Evolutionary conservation across 768 basidiomycete species (phyloP), one percentile per base, ranked within the genome.

Genomic region (Kwoniella sp.): DNA sequence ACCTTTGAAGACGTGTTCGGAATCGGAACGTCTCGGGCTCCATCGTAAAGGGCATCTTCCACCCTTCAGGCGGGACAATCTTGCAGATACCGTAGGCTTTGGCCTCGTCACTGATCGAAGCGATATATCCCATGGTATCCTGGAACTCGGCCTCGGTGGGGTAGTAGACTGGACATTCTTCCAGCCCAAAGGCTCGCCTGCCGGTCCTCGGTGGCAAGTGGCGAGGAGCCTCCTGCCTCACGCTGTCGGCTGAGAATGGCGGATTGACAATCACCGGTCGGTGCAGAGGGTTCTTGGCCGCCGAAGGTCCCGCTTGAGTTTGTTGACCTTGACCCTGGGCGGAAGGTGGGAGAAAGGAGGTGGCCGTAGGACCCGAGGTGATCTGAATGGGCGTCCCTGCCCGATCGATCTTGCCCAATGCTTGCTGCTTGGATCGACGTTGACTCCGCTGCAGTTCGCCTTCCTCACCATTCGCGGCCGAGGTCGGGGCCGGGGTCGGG

Each of bases 21-120:
- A 99, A 99, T 42, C 89, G 87, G 77, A 95, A 96, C 52, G 80
- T 80, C 82, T 91, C 88, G 15, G 89, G 89, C 71, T 96, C 85
- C 38, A 92, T 88, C 10, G 89, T 85, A 70, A 95, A 98, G 7
- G 93, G 89, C 84, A 95, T 93, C 63, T 86, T 82, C 95, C 95
- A 99, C 19, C 82, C 86, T 50, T 80, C 79, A 1, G 95, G 95
- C 56, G 95, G 95, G 22, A 96, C 82, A 50, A 99, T 83, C 78
- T 99, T 99, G 78, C 89, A 92, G 64, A 99, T 90, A 22, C 95
- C 95, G 69, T 82, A 89, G 41, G 82, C 76, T 69, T 78, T 80
- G 0, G 86, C 93, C 17, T 84, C 80, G 59, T 92, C 86, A 1
- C 73, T 66, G 38, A 77, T 73, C 26, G 57, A 57, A 71, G 82